A percentile compares a stretch with the other conserved stretches of the same genome.
Conservation (phyloP, 768 basidiomycete genomes). For the Russula dissimulans region DNA sequence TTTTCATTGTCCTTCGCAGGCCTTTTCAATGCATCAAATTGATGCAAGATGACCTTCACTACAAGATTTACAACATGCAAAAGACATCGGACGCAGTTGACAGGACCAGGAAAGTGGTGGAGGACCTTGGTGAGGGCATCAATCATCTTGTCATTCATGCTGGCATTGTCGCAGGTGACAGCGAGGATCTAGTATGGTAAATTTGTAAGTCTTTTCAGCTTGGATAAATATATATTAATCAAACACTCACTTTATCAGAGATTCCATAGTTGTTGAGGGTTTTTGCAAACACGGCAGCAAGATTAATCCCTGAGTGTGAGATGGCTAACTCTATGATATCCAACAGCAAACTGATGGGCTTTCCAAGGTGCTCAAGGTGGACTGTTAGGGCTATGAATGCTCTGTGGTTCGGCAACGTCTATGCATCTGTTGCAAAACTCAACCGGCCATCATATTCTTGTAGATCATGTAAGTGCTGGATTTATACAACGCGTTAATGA, state of each 20-base stretch:
- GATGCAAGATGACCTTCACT: constrained; percentile 25
- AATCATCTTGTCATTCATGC: constrained; percentile 29
- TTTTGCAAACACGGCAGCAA: constrained; percentile 23
- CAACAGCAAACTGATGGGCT: neutral
- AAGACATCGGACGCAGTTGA: constrained; percentile 30
- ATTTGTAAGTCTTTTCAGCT: too few species aligned
- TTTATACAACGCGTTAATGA: constrained; percentile 1
- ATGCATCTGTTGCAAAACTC: neutral
- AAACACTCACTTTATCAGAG: constrained; percentile 23
- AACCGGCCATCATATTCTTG: neutral
- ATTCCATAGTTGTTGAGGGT: constrained; percentile 25
- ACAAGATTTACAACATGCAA: constrained; percentile 32
- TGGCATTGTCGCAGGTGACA: constrained; percentile 32
- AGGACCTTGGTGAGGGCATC: constrained; percentile 23
- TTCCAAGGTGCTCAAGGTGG: neutral
- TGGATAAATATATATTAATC: neutral
- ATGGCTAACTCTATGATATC: neutral
- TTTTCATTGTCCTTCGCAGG: too few species aligned
- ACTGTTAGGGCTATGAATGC: neutral
- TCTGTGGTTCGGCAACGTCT: neutral
- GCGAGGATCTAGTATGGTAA: neutral
- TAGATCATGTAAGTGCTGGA: neutral
- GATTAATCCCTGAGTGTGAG: constrained; percentile 25
- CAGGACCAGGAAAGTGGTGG: constrained; percentile 19
- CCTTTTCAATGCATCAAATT: constrained; percentile 28